Conservation (phyloP, 2,329 filamentous ascomycete genomes). For the Penicillium rolfsii region DNA sequence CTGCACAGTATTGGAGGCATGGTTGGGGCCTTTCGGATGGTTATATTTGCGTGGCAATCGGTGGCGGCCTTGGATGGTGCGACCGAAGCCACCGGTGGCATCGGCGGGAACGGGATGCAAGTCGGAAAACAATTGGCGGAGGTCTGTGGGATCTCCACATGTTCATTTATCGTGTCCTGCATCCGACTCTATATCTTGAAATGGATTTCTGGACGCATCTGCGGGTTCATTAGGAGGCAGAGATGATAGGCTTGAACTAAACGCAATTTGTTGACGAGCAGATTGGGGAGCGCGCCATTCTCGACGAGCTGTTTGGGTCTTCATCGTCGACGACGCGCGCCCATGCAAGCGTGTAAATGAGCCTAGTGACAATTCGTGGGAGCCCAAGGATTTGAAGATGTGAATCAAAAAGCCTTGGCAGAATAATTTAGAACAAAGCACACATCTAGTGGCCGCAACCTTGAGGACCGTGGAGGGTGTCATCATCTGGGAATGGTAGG, state of each 20-base stretch:
- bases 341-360: slow-evolving; percentile 19
- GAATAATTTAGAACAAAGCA: background rate
- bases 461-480: slow-evolving; percentile 12
- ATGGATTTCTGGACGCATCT: slow-evolving; percentile 58
- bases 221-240: slow-evolving; percentile 58
- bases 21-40: slow-evolving; percentile 61
- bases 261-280: slow-evolving; percentile 62
- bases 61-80: slow-evolving; percentile 54
- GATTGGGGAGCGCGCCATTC: slow-evolving; percentile 56
- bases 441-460: background rate
- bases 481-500: slow-evolving; percentile 8
- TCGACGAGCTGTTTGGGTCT: slow-evolving; percentile 26
- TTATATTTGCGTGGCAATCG: slow-evolving; percentile 56
- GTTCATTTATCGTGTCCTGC: slow-evolving; percentile 58
- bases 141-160: slow-evolving; percentile 57
- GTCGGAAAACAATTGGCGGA: slow-evolving; percentile 61
- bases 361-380: slow-evolving; percentile 3
- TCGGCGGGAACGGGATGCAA: slow-evolving; percentile 60
- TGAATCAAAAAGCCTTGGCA: background rate
- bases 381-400: slow-evolving; percentile 9
- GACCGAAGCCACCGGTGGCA: slow-evolving; percentile 51
- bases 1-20: slow-evolving; percentile 62
- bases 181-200: slow-evolving; percentile 58
- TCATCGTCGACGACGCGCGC: slow-evolving; percentile 17
- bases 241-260: slow-evolving; percentile 59